phyloP scores from a whole-genome alignment of 139 green algal species.

The Astrephomene gubernaculifera region DNA sequence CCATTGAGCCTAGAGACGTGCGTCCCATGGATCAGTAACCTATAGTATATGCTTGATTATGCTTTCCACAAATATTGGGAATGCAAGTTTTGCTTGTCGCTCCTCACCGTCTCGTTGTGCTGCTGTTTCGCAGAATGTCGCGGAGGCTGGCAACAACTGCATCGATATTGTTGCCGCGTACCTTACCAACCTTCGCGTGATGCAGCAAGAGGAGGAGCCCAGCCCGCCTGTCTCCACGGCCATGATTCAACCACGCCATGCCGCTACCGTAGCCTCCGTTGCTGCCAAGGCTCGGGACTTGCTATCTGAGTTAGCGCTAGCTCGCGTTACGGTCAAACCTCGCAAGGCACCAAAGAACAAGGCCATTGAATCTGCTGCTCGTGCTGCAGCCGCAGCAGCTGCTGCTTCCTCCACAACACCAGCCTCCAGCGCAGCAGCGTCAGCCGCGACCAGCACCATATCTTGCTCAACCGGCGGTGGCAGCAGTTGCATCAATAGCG shows the following conservation, averaged over 20 bases:
- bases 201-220: constrained; percentile 39
- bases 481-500: background rate
- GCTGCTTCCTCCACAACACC: background rate
- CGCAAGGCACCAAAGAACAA: constrained; percentile 44
- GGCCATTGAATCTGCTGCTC: constrained; percentile 26
- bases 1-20: no score
- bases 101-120: no score
- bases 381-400: background rate
- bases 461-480: background rate
- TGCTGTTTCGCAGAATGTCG: constrained; percentile 32
- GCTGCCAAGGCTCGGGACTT: constrained; percentile 37
- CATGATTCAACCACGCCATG: constrained; percentile 37
- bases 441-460: background rate
- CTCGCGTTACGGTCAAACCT: constrained; percentile 30
- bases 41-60: no score
- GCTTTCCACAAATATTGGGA: no score
- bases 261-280: constrained; percentile 15
- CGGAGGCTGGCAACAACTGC: constrained; percentile 41
- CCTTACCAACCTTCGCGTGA: constrained; percentile 32
- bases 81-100: no score
- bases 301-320: constrained; percentile 6
- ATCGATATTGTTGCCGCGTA: constrained; percentile 43
- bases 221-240: constrained; percentile 29
- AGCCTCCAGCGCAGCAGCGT: background rate
- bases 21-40: no score